Evolutionary conservation across 345 rosid species (phyloP), one percentile per base, ranked within the genome.

Genomic region (Sonneratia alba): DNA sequence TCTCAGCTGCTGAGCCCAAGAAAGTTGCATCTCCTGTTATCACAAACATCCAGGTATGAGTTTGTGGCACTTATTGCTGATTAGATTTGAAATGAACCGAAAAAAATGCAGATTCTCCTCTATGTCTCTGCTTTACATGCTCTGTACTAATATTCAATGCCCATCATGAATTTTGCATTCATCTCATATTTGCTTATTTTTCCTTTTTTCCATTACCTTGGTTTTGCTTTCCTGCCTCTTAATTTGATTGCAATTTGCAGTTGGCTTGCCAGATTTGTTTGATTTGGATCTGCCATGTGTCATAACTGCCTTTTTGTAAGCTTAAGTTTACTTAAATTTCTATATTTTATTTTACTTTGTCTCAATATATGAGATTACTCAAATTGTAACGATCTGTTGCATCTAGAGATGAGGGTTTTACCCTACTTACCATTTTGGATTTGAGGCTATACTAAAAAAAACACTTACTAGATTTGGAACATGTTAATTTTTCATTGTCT

Each of bases 31-130:
- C 97, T 73, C 96, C 97, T 53, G 73, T 82, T 36, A 83, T 90
- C 73, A 84, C 96, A 51, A 95, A 95, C 79, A 89, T 92, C 74
- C 97, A 95, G 97, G 97, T 95, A 65, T 59, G 62, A 70, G 36
- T 68, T 24, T 66, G 48, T 43, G 57, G 62, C 51, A 55, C 68
- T 73, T 36, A 40, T 53, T 42, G 3, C 10, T 42, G 13, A 48
- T 66, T 34, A 51, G 40, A 68, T 71, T 43, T 48, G 45, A n/a
- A 36, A 22, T 6, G 16, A 57, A 24, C 65, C 6, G 15, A 56
- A 37, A 47, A 47, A 19, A 34, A 57, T 38, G 37, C 12, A 55
- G 73, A 62, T 62, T 62, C 19, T 11, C 34, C 10, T 57, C 14
- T 21, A 21, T n/a, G 32, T 22, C 32, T 57, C 34, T 47, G 63